These are phyloP conservation scores for Hippophae rhamnoides DNA, from an alignment of 306 rosid genomes.

Conservation along the genomic window DNA sequence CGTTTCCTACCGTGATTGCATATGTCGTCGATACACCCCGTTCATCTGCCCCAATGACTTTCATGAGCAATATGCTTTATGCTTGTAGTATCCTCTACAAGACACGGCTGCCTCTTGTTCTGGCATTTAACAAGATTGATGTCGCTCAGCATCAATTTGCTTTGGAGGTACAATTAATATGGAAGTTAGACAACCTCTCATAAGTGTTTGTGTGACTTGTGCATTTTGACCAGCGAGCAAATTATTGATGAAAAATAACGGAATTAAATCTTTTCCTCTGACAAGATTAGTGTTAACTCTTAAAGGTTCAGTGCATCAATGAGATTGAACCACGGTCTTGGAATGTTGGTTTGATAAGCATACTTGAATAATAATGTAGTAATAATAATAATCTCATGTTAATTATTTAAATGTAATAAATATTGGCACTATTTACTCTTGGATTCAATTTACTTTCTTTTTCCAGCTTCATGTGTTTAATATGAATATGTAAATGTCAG, in stretches of 20 bases:
- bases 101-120: slow-evolving; percentile 76
- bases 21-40: slow-evolving; percentile 89
- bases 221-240: no score
- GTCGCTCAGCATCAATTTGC: slow-evolving; percentile 84
- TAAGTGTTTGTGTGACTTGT: background rate
- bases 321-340: no score
- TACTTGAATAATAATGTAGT: no score
- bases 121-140: slow-evolving; percentile 81
- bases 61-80: slow-evolving; percentile 96
- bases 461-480: background rate
- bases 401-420: background rate
- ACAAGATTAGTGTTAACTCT: no score
- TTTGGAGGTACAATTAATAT: slow-evolving; percentile 56
- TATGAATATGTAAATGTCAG: background rate
- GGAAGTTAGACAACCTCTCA: background rate
- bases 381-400: no score
- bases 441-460: background rate
- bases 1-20: slow-evolving; percentile 81
- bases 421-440: background rate
- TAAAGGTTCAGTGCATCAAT: no score
- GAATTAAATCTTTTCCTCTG: no score
- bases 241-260: no score
- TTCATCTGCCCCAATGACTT: slow-evolving; percentile 67
- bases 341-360: no score
- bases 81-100: slow-evolving; percentile 90